Evolutionary conservation across 306 rosid species (phyloP).

Genomic region (Lathyrus tuberosus): DNA sequence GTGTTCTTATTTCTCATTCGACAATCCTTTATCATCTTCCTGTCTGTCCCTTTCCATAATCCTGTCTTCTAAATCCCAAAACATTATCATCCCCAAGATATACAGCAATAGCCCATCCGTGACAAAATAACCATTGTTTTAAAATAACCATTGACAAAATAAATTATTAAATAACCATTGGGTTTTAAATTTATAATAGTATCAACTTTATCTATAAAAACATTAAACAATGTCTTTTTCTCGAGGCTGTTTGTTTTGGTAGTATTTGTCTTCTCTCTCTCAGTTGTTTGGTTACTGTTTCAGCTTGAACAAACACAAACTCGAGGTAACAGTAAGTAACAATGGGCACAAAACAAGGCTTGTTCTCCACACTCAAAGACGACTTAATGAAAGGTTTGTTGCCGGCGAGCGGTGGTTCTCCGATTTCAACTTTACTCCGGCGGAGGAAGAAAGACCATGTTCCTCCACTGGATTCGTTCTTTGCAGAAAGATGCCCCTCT

Average conservation of each 20-base stretch:
- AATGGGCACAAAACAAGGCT: conserved; percentile 91
- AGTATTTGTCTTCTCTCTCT: background rate
- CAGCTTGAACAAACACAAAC: background rate
- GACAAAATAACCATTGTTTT: too few relatives aligned
- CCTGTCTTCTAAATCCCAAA: background rate
- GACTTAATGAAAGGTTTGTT: conserved; percentile 84
- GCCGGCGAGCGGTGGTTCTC: conserved; percentile 69
- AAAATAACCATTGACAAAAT: too few relatives aligned
- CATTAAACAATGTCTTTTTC: background rate
- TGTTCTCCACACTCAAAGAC: conserved; percentile 71
- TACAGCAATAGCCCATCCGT: too few relatives aligned
- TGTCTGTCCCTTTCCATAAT: background rate
- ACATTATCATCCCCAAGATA: too few relatives aligned
- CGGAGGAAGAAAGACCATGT: conserved; percentile 60
- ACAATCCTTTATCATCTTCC: background rate
- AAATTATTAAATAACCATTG: too few relatives aligned
- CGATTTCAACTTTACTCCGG: conserved; percentile 67
- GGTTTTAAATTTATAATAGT: too few relatives aligned
- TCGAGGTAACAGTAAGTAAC: background rate
- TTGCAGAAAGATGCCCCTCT: conserved; percentile 15
- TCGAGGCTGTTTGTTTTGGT: background rate
- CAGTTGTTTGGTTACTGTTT: background rate
- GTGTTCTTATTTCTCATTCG: background rate
- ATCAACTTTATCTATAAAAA: too few relatives aligned
- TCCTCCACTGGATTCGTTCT: conserved; percentile 59